Evolutionary conservation across 495 filamentous ascomycete genomes (phyloP).

Genomic region (Aspergillus indologenus): DNA sequence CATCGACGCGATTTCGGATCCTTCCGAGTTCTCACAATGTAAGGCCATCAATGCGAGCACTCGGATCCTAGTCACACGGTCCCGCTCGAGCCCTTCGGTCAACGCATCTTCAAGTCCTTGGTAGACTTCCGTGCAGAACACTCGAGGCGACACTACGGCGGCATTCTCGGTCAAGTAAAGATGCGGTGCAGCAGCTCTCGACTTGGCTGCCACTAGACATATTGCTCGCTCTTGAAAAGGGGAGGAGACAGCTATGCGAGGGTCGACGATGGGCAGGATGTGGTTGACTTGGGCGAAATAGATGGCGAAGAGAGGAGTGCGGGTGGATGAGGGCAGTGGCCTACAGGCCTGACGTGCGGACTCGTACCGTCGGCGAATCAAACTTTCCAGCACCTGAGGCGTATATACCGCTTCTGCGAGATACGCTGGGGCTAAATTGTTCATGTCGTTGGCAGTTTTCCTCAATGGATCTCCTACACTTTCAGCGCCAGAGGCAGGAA

Average conservation of each 20-base stretch:
- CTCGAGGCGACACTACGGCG: slow-evolving; percentile 25
- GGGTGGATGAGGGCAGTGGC: slow-evolving; percentile 27
- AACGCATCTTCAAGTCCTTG: slow-evolving; percentile 37
- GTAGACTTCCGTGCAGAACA: slow-evolving; percentile 40
- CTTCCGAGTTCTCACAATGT: slow-evolving; percentile 44
- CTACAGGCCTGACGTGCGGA: slow-evolving; percentile 31
- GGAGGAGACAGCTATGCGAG: slow-evolving; percentile 23
- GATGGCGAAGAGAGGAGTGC: slow-evolving; percentile 25
- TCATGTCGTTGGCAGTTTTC: slow-evolving; percentile 5
- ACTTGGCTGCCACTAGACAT: slow-evolving; percentile 46
- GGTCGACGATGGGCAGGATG: slow-evolving; percentile 39
- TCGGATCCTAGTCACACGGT: slow-evolving; percentile 45
- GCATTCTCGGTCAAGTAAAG: slow-evolving; percentile 30
- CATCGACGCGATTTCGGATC: slow-evolving; percentile 45
- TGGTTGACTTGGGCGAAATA: slow-evolving; percentile 37
- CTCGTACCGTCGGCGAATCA: slow-evolving; percentile 28
- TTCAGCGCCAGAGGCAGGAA: slow-evolving; percentile 26
- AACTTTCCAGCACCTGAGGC: slow-evolving; percentile 12
- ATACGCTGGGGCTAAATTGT: neutral
- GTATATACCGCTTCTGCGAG: neutral
- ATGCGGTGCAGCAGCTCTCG: slow-evolving; percentile 29
- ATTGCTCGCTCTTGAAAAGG: slow-evolving; percentile 43
- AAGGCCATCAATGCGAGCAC: slow-evolving; percentile 45
- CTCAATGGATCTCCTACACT: neutral
- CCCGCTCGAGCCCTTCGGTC: slow-evolving; percentile 38